A percentile compares a stretch with the other conserved stretches of the same genome.
Conservation (phyloP, 1,284 basidiomycete genomes). For the Fistulina hepatica region DNA sequence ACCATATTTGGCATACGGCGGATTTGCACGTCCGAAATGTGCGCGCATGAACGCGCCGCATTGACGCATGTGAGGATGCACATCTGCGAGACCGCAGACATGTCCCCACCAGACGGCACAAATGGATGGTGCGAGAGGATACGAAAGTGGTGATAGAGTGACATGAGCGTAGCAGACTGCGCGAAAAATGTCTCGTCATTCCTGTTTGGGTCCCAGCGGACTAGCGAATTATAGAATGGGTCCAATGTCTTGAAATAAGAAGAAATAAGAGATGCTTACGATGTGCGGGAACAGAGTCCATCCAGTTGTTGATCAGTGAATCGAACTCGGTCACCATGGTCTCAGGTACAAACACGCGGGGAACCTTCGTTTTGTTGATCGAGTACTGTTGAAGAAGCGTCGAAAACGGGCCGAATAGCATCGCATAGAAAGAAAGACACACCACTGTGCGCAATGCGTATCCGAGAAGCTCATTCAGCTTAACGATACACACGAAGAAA, state of each 20-base stretch:
- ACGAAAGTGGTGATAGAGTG: constrained; percentile 39
- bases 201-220: constrained; percentile 40
- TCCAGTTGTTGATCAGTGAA: constrained; percentile 45
- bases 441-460: not conserved
- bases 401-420: not conserved
- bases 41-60: constrained; percentile 22
- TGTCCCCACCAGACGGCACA: constrained; percentile 31
- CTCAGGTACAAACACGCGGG: constrained; percentile 26
- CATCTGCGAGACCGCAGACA: constrained; percentile 15
- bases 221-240: constrained; percentile 15
- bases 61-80: constrained; percentile 24
- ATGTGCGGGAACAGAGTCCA: constrained; percentile 40
- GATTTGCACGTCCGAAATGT: constrained; percentile 15
- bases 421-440: not conserved
- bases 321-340: constrained; percentile 41
- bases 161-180: constrained; percentile 43
- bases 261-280: constrained; percentile 22
- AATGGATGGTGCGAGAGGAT: constrained; percentile 56
- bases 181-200: constrained; percentile 34
- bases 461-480: constrained; percentile 36
- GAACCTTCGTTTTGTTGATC: constrained; percentile 25
- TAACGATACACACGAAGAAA: constrained; percentile 35
- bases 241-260: not conserved
- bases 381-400: constrained; percentile 12
- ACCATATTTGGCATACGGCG: too few species aligned